Percentiles rank a stretch among this genome's conserved stretches.
Conservation (phyloP, 108 stramenopile species). For the Poteriospumella lacustris region DNA sequence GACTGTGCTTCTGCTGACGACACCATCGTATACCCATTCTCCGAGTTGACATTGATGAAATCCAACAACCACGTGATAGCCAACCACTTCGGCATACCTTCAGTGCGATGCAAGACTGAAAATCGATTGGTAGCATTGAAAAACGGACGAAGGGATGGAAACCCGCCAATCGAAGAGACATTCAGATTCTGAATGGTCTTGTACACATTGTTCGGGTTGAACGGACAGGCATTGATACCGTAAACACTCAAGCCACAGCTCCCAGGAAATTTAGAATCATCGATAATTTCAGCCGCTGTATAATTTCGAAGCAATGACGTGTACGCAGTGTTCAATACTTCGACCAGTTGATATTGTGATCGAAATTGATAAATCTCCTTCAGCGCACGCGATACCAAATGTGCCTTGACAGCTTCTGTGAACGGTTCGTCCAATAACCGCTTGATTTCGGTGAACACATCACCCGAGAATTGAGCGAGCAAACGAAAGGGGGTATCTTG, state of each 20-base stretch:
- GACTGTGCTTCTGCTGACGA: not conserved
- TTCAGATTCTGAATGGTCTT: not conserved
- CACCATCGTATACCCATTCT: not conserved
- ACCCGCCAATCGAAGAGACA: not conserved
- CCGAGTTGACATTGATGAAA: not conserved
- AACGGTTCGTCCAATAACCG: not conserved
- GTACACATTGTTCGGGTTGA: not conserved
- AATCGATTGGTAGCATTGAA: slow-evolving; percentile 11
- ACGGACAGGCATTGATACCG: not conserved
- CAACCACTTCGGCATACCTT: not conserved
- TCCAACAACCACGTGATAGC: not conserved
- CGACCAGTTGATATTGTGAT: not conserved
- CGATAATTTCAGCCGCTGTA: not conserved
- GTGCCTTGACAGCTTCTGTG: slow-evolving; percentile 15
- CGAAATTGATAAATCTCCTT: slow-evolving; percentile 26
- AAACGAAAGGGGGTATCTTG: slow-evolving; percentile 1
- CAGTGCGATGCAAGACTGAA: not conserved
- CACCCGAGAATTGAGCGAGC: slow-evolving; percentile 3
- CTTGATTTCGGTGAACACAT: not conserved
- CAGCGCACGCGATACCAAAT: slow-evolving; percentile 8
- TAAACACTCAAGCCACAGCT: slow-evolving; percentile 5
- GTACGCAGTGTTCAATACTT: not conserved
- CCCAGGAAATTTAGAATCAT: not conserved
- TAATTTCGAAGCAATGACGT: not conserved
- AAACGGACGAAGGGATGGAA: not conserved